Evolutionary conservation across 495 filamentous ascomycete genomes (phyloP).

Genomic region (Penicillium antarcticum): DNA sequence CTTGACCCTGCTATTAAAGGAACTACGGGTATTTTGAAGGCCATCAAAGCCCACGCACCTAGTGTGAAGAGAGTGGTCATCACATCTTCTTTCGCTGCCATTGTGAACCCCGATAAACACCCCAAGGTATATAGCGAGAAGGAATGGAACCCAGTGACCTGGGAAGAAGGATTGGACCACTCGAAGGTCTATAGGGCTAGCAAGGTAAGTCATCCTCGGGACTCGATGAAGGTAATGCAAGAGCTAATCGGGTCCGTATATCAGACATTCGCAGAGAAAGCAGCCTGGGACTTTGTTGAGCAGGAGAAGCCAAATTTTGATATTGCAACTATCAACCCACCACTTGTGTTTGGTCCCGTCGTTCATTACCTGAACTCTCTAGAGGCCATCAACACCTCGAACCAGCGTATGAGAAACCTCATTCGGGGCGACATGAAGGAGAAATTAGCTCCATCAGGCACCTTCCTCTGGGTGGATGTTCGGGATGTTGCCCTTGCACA

Average conservation of each 20-base stretch:
- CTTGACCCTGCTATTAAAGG: constrained; percentile 83
- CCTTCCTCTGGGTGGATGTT: constrained; percentile 64
- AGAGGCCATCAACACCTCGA: constrained; percentile 67
- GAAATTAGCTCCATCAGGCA: constrained; percentile 52
- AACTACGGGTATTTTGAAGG: constrained; percentile 74
- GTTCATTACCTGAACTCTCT: constrained; percentile 63
- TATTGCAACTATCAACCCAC: constrained; percentile 67
- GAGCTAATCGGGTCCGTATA: neutral
- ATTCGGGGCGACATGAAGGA: constrained; percentile 65
- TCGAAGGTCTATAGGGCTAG: constrained; percentile 65
- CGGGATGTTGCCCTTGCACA: constrained; percentile 71
- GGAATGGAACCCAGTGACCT: constrained; percentile 82
- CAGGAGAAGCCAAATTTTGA: constrained; percentile 76
- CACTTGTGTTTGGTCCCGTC: constrained; percentile 71
- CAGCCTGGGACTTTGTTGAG: constrained; percentile 79
- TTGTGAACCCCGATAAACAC: constrained; percentile 51
- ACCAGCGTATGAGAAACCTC: constrained; percentile 51
- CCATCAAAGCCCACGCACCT: constrained; percentile 71
- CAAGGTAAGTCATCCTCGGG: constrained; percentile 41
- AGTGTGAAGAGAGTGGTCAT: constrained; percentile 78
- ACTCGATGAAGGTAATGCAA: neutral
- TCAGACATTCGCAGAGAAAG: constrained; percentile 59
- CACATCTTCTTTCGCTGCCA: constrained; percentile 82
- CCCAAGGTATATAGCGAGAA: constrained; percentile 62
- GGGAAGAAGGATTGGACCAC: constrained; percentile 58